Base-by-base conservation (phyloP, 768 basidiomycete genomes). In the Lentinula sp. region DNA sequence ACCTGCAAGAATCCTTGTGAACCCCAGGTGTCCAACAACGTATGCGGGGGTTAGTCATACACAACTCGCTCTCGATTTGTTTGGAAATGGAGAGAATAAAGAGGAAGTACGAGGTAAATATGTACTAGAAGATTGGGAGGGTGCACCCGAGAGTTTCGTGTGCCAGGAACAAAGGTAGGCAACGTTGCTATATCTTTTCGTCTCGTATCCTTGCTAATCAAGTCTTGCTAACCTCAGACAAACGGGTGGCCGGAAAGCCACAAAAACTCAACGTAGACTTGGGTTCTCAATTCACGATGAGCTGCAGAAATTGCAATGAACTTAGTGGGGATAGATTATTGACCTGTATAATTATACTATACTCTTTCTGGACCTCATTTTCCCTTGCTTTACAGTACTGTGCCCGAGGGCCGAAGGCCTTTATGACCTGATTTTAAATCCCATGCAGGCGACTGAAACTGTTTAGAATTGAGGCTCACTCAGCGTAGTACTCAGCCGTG, bases 11-110 rank as follows among this genome's bases (percentile, higher is more conserved):
- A 97, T 99, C 66, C 72, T 99, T 65, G 88, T 99, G 60, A 98
- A 98, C 69, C 96, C 96, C 4, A 85, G 95, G 15, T 98, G 95
- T 72, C 91, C 96, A 57, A 98, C 96, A 39, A 98, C 96, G 20
- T 99, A 99, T 70, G 96, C 96, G 0, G 97, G 96, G 3, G 96
- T 98, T 4, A 92, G 88, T 64, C 96, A 99, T 73, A 93, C 95
- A 20, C 92, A 94, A 72, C 82, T 99, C 39, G 95, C 96, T n/a
- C 73, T 92, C 49, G 95, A 98, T 73, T 74, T 99, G 66, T 98
- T 98, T 67, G 96, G 95, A 9, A 81, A 84, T 43, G 83, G 85
- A n/a, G 86, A 86, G 23, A 87, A 91, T 52, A 80, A 78, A 45
- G 72, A 76, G 46, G 69, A 75, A 45, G 65, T 75, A 15, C 74